Base-by-base conservation (phyloP, 2,329 filamentous ascomycete genomes). In the Paecilomyces dactylethromorphus region DNA sequence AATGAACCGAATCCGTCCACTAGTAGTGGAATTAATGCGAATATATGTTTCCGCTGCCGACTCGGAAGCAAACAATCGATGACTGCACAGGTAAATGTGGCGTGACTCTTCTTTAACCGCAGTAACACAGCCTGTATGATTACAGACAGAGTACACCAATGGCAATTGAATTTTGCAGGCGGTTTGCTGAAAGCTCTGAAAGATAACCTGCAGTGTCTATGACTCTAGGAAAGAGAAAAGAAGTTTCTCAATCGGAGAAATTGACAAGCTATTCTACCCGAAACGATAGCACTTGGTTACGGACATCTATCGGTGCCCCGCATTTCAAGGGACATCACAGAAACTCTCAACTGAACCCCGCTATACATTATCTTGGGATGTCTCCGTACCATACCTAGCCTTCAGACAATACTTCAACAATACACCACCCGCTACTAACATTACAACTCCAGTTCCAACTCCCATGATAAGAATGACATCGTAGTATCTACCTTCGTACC, bases 1-100 rank as follows among this genome's bases (percentile, higher is more conserved):
- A 15, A 18, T 45, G 18, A 33, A 33, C 7, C 7, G 39, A 45
- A 45, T 33, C 32, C 3, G 13, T 45, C 13, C 10, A 2, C 39
- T 18, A 7, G 61, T 26, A 53, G 56, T 29, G 58, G 60, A 60
- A 57, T 59, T 61, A 29, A 51, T 61, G 61, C 60, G 64, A 53
- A 65, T 58, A 45, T 45, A 45, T 45, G 7, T 8, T 8, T 45
- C 39, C 4, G 15, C 18, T 18, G 39, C 18, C 7, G 15, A 1
- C n/a, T 45, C 15, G 15, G n/a, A n/a, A 45, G 15, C 39, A 45
- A 45, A 45, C 39, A 45, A 15, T 45, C 39, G n/a, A 45, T 45
- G 15, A 45, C 21, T 45, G 39, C 39, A 10, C 39, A 18, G n/a
- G 18, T 6, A 45, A 45, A 45, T n/a, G 39, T 45, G 39, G 39